Percentiles rank a stretch among this genome's conserved stretches.
Conservation (phyloP, 371 early-diverging fungal species). For the Haplosporangium sp. region DNA sequence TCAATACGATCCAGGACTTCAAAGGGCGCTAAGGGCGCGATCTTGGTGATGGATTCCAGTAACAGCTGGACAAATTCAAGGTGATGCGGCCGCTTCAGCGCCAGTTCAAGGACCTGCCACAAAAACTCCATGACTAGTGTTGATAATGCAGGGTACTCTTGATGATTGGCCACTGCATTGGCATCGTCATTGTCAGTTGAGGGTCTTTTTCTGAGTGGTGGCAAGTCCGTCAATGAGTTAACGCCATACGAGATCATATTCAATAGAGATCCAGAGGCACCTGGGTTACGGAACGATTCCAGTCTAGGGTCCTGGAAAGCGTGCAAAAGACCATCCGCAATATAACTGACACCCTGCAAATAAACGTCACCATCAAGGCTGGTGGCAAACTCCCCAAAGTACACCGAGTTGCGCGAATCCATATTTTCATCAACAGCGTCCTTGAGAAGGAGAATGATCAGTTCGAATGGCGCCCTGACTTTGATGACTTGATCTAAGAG, state of each 20-base stretch:
- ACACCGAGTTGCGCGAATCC: conserved; percentile 37
- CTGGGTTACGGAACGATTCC: conserved; percentile 54
- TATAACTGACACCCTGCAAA: conserved; percentile 47
- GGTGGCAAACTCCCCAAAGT: conserved; percentile 49
- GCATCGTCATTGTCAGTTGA: conserved; percentile 8
- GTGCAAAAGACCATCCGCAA: conserved; percentile 48
- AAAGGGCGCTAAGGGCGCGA: conserved; percentile 41
- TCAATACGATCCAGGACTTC: conserved; percentile 52
- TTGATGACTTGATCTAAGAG: conserved; percentile 54
- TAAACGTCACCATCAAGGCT: conserved; percentile 38
- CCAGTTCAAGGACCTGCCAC: conserved; percentile 52
- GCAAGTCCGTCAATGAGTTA: conserved; percentile 48
- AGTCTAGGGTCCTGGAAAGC: conserved; percentile 51
- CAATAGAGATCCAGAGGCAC: conserved; percentile 48
- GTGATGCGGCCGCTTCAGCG: conserved; percentile 51
- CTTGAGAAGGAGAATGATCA: conserved; percentile 49
- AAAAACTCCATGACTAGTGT: conserved; percentile 52
- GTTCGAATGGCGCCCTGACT: conserved; percentile 47
- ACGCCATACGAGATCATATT: conserved; percentile 55
- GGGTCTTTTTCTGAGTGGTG: conserved; percentile 30
- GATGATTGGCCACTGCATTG: conserved; percentile 24
- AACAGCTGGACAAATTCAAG: conserved; percentile 52
- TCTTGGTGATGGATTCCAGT: conserved; percentile 50
- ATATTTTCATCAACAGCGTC: conserved; percentile 52
- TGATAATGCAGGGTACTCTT: conserved; percentile 44